Evolutionary conservation across 306 rosid species (phyloP).

Genomic region (Chamaecrista fasciculata): DNA sequence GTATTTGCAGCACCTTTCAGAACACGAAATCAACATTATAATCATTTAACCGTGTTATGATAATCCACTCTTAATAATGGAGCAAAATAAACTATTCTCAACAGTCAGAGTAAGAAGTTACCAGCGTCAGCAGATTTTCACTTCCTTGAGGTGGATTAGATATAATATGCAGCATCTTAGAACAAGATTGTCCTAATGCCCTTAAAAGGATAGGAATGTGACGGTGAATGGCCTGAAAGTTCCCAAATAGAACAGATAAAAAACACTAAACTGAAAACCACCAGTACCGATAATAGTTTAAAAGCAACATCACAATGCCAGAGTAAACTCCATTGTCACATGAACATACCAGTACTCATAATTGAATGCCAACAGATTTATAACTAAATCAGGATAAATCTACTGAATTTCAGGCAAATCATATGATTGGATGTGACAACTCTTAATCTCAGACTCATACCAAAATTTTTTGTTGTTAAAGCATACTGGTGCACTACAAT

Average conservation of each 20-base stretch:
- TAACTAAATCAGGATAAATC: neutral
- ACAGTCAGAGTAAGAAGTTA: constrained; percentile 36
- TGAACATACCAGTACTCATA: neutral
- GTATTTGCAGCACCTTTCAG: constrained; percentile 81
- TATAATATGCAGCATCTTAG: constrained; percentile 76
- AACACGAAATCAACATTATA: constrained; percentile 28
- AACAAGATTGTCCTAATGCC: constrained; percentile 81
- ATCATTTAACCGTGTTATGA: constrained; percentile 3
- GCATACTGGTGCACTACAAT: neutral
- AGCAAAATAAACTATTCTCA: constrained; percentile 17
- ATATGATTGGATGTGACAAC: neutral
- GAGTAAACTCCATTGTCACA: too few relatives aligned
- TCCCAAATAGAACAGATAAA: constrained; percentile 21
- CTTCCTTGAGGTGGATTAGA: constrained; percentile 99
- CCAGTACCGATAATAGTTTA: neutral
- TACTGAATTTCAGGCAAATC: neutral
- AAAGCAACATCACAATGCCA: constrained; percentile 25
- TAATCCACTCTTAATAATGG: constrained; percentile 8
- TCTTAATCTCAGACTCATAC: neutral
- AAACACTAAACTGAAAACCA: constrained; percentile 20
- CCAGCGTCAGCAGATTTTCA: constrained; percentile 89
- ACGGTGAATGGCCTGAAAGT: constrained; percentile 88
- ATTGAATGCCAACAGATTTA: neutral
- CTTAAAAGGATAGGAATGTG: constrained; percentile 85
- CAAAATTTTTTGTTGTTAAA: neutral